Percentiles rank a stretch among this genome's conserved stretches.
Evolutionary conservation across 441 rosid species (phyloP).

Genomic region (Eruca vesicaria): DNA sequence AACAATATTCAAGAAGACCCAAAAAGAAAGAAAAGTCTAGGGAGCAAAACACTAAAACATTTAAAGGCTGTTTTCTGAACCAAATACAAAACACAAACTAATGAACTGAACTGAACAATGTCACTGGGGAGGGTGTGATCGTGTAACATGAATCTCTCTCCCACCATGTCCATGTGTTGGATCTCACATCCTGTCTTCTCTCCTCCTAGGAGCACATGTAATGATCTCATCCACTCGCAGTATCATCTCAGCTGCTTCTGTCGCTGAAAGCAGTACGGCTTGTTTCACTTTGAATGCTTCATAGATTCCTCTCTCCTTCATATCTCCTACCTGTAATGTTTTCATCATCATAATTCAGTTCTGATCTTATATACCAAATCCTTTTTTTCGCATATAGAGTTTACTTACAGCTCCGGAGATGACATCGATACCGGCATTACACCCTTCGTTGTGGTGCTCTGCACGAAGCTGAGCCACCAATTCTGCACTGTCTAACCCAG

Average conservation of each 20-base stretch:
- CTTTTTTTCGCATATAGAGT: not conserved
- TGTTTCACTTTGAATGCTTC: slow-evolving; percentile 97
- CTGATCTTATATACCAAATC: not conserved
- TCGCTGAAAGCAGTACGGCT: slow-evolving; percentile 87
- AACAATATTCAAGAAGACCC: not conserved
- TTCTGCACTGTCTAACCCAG: slow-evolving; percentile 97
- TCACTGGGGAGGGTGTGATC: not conserved
- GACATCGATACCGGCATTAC: slow-evolving; percentile 87
- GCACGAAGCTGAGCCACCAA: slow-evolving; percentile 94
- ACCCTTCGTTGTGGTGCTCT: slow-evolving; percentile 87
- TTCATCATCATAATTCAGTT: slow-evolving; percentile 1
- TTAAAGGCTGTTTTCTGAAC: not conserved
- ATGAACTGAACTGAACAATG: not conserved
- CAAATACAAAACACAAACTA: slow-evolving; percentile 15
- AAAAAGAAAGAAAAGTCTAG: not conserved
- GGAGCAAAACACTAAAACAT: slow-evolving; percentile 6
- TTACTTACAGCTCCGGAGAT: slow-evolving; percentile 84
- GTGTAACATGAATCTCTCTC: not conserved
- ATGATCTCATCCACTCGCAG: slow-evolving; percentile 93
- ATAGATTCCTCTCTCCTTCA: slow-evolving; percentile 79
- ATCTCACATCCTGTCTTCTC: slow-evolving; percentile 85
- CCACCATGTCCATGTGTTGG: not conserved
- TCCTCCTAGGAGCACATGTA: slow-evolving; percentile 87
- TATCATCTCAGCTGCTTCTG: slow-evolving; percentile 99
- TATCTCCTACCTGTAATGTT: slow-evolving; percentile 67